These are phyloP conservation scores for Schrenkiella parvula DNA, from an alignment of 345 rosid species.

Conservation along the genomic window DNA sequence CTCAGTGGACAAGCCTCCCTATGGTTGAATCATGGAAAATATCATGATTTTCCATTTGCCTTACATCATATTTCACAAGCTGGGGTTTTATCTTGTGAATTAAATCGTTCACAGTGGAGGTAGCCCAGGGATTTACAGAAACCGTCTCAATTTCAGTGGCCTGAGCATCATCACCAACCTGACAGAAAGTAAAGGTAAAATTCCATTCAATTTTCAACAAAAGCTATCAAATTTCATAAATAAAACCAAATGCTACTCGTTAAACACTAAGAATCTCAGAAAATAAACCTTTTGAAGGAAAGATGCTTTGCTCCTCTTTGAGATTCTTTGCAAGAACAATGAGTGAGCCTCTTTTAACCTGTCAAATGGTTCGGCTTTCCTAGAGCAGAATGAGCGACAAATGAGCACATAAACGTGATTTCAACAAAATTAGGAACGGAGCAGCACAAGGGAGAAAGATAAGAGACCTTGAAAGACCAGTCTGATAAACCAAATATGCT, in stretches of 20 bases:
- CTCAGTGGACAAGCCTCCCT: neutral
- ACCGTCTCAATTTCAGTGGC: constrained; percentile 17
- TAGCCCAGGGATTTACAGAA: constrained; percentile 66
- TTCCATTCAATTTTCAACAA: neutral
- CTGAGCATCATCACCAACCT: constrained; percentile 38
- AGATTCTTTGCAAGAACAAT: constrained; percentile 61
- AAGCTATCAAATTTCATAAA: neutral
- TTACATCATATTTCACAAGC: constrained; percentile 58
- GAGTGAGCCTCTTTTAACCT: constrained; percentile 58
- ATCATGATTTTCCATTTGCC: constrained; percentile 7
- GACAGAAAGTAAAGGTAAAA: constrained; percentile 15
- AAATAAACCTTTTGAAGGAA: constrained; percentile 47
- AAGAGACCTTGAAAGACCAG: constrained; percentile 66
- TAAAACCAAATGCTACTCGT: neutral
- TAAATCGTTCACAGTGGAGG: constrained; percentile 45
- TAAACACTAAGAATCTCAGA: neutral
- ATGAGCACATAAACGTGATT: neutral
- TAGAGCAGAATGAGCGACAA: neutral
- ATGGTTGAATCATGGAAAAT: constrained; percentile 2
- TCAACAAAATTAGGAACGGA: neutral
- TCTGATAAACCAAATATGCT: constrained; percentile 59
- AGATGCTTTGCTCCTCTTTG: constrained; percentile 45
- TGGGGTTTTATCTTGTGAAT: constrained; percentile 49
- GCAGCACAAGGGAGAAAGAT: neutral
- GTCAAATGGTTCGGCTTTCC: constrained; percentile 67